Percentiles rank a stretch among this genome's conserved stretches.
phyloP scores from a whole-genome alignment of 2,329 filamentous ascomycete genomes.

The Colletotrichum gigasporum region DNA sequence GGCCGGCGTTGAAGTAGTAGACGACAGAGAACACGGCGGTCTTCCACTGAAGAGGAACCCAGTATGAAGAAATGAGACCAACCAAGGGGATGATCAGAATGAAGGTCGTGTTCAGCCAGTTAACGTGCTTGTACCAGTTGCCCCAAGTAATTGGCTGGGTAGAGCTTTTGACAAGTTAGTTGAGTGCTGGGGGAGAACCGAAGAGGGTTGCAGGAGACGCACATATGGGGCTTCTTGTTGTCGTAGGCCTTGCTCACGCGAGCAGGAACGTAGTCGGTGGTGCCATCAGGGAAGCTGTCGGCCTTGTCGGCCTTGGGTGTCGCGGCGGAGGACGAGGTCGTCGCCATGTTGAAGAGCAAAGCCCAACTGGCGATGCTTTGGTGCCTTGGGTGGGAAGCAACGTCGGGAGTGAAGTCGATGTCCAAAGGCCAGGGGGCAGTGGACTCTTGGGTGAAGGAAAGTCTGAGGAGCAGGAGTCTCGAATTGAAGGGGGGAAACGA shows the following conservation, averaged over 20 bases:
- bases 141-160: constrained; percentile 80
- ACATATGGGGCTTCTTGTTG: constrained; percentile 80
- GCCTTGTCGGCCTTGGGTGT: constrained; percentile 49
- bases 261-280: constrained; percentile 63
- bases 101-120: constrained; percentile 89
- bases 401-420: neutral
- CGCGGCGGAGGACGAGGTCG: constrained; percentile 48
- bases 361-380: constrained; percentile 12
- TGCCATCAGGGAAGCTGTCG: constrained; percentile 60
- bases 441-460: constrained; percentile 16
- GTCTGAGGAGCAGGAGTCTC: neutral
- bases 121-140: constrained; percentile 93
- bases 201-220: neutral
- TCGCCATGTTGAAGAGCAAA: no score
- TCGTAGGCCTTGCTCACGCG: constrained; percentile 58
- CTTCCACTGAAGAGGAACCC: constrained; percentile 77
- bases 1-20: constrained; percentile 86
- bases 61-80: constrained; percentile 79
- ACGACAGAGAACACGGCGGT: constrained; percentile 77
- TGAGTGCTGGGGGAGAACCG: neutral
- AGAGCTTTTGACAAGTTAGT: constrained; percentile 48
- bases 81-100: constrained; percentile 81
- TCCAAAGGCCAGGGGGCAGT: constrained; percentile 3
- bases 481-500: neutral
- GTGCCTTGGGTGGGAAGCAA: constrained; percentile 6